Evolutionary conservation across 2,329 filamentous ascomycete genomes (phyloP), one percentile per base, ranked within the genome.

Genomic region (Neonectria faginata): DNA sequence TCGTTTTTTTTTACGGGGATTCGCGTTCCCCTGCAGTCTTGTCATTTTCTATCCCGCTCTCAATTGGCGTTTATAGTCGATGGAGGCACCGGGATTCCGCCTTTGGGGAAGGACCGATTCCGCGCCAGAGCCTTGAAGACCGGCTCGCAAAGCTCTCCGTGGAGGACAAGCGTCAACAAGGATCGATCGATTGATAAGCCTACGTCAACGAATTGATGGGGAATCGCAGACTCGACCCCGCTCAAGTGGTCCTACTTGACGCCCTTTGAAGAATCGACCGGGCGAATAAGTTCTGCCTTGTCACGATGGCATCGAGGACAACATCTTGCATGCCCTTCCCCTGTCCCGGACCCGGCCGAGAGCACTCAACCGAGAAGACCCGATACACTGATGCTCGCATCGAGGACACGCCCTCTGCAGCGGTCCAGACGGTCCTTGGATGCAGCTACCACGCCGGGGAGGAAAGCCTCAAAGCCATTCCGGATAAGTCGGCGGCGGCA

Each of bases 401-500:
- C 16, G 2, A 50, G 29, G 18, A 10, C 27, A 14, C 18, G 36
- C 20, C 53, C 11, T 29, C 56, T 27, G 53, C 45, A 51, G 39
- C 18, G 51, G 59, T 22, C 53, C 11, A 44, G 42, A 44, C 11
- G 54, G 27, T 27, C 20, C 18, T 18, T n/a, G 16, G 7, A 41
- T 62, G 60, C 47, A 44, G 47, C 60, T 53, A 44, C 53, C 29
- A 39, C 33, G 5, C 36, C 45, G 31, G 39, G 22, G 36, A 36
- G 44, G 36, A 25, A 16, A 27, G 25, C 10, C 14, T 47, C 11
- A 27, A 47, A 57, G 60, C 53, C 53, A 51, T 44, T 36, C 47
- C 53, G 53, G 60, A 57, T 62, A 62, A 62, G 45, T 62, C 59
- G 59, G 59, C 52, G 44, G 45, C 18, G 36, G 14, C 36, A 45